phyloP scores from a whole-genome alignment of 768 basidiomycete genomes.

The Cyathus striatus region DNA sequence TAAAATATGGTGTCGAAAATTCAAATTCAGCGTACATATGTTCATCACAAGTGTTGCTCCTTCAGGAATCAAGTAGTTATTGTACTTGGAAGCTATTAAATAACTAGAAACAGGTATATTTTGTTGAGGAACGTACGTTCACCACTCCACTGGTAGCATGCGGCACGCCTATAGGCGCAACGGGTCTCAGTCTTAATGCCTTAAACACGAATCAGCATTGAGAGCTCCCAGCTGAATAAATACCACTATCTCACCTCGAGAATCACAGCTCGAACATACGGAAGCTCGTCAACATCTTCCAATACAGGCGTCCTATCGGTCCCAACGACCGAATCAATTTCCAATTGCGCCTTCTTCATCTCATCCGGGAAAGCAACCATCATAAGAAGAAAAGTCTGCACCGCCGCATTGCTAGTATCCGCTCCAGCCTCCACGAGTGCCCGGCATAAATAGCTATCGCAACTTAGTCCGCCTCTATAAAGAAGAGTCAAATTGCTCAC shows the following conservation, averaged over 20 bases:
- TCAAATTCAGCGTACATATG: neutral
- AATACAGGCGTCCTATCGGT: neutral
- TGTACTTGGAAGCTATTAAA: neutral
- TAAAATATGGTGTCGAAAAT: neutral
- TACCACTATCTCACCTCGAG: neutral
- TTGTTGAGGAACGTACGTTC: neutral
- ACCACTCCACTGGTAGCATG: neutral
- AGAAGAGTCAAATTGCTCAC: neutral
- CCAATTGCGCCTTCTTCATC: neutral
- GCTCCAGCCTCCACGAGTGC: neutral
- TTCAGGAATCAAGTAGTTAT: neutral
- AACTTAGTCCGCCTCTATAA: neutral
- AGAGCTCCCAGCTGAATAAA: neutral
- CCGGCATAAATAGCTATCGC: neutral
- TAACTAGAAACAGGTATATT: neutral
- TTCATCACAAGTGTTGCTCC: neutral
- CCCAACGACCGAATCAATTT: neutral
- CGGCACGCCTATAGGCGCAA: neutral
- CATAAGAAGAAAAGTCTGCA: neutral
- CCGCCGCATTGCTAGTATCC: neutral
- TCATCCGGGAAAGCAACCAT: neutral
- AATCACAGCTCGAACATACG: neutral
- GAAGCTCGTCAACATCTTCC: neutral
- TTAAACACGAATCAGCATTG: neutral
- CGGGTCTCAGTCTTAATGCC: neutral